phyloP scores from a whole-genome alignment of 2,329 filamentous ascomycete genomes.

The Phyllosticta ampelicida region DNA sequence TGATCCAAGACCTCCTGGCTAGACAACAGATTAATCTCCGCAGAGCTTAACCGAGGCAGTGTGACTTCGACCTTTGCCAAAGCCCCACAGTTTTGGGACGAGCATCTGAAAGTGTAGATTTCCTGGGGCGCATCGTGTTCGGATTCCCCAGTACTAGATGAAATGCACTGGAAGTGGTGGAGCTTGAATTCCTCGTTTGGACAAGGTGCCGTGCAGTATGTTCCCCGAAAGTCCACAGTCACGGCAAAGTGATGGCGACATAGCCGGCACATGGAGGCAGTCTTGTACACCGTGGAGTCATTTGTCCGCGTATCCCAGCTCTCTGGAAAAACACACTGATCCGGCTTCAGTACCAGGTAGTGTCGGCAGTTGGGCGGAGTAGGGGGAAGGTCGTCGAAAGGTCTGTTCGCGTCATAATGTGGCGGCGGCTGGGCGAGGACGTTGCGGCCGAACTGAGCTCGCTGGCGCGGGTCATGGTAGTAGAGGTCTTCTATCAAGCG shows the following conservation, averaged over 20 bases:
- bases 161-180: conserved; percentile 48
- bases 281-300: conserved; percentile 38
- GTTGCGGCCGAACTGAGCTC: conserved; percentile 38
- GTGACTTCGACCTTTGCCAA: conserved; percentile 42
- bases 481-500: conserved; percentile 42
- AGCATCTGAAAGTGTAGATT: conserved; percentile 45
- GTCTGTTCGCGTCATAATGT: conserved; percentile 32
- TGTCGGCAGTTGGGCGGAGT: conserved; percentile 45
- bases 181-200: conserved; percentile 42
- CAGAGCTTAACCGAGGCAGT: conserved; percentile 40
- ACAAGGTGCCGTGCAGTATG: conserved; percentile 33
- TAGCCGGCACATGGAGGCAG: conserved; percentile 49
- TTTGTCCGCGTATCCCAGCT: conserved; percentile 29
- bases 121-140: conserved; percentile 18
- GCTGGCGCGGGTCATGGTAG: conserved; percentile 39
- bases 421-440: conserved; percentile 49
- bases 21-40: conserved; percentile 42
- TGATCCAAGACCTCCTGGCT: conserved; percentile 41
- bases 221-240: conserved; percentile 39
- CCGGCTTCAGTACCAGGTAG: conserved; percentile 45
- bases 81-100: conserved; percentile 45
- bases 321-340: conserved; percentile 41
- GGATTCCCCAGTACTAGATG: conserved; percentile 19
- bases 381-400: neutral
- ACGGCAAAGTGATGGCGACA: conserved; percentile 55